Percentiles rank a stretch among this genome's conserved stretches.
Conservation (phyloP, 1,284 basidiomycete species). For the Austropuccinia psidii region DNA sequence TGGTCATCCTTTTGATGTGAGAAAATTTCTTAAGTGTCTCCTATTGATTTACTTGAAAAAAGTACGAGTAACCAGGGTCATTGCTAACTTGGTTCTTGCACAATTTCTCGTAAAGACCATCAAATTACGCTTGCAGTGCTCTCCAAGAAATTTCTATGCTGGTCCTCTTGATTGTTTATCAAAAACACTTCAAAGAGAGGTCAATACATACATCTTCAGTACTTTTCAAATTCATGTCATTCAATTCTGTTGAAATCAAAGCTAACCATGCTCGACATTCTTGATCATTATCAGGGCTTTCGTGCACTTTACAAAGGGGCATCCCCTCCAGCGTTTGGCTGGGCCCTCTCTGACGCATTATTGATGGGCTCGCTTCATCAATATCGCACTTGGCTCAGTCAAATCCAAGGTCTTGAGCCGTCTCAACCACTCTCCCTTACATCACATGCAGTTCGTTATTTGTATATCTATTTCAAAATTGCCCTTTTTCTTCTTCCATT, state of each 20-base stretch:
- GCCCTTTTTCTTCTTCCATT: conserved; percentile 31
- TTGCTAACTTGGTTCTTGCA: background rate
- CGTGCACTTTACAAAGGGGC: conserved; percentile 50
- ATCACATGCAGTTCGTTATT: conserved; percentile 10
- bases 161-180: conserved; percentile 62
- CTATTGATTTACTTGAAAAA: background rate
- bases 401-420: background rate
- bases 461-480: conserved; percentile 36
- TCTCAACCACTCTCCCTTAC: background rate
- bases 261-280: background rate
- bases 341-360: conserved; percentile 67
- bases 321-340: conserved; percentile 65
- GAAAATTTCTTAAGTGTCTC: background rate
- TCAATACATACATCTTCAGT: conserved; percentile 47
- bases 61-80: background rate
- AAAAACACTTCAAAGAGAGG: conserved; percentile 59
- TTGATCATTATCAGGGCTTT: background rate
- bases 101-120: conserved; percentile 52
- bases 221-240: conserved; percentile 49
- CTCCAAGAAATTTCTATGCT: conserved; percentile 61
- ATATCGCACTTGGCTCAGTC: conserved; percentile 38
- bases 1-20: conserved; percentile 40
- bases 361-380: conserved; percentile 61
- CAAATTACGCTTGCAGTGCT: conserved; percentile 66
- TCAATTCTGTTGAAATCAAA: background rate